Base-by-base conservation (phyloP, 2,329 filamentous ascomycete species). In the Tympanopsis confertula region DNA sequence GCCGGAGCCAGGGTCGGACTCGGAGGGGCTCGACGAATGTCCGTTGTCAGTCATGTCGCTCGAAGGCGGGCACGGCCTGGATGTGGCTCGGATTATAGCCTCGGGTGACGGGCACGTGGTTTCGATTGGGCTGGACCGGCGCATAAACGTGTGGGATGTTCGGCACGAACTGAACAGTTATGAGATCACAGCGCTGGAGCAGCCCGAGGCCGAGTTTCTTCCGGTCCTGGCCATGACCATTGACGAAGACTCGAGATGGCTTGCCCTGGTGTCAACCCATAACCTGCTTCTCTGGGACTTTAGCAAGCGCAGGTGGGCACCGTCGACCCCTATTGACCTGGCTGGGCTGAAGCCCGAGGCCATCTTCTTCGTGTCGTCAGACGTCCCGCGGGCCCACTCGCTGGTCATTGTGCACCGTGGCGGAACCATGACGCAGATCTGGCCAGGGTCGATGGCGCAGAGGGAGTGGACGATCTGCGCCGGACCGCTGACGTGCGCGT, bases 121-220 rank as follows among this genome's bases (percentile, higher is more conserved):
- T 4, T 83, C 82, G 2, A 69, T 83, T 26, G 80, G 78, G 0
- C 62, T 89, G 1, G 85, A 89, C 49, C 69, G 82, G 35, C 63
- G 68, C 10, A 76, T 86, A 13, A 69, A 74, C 13, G 62, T 85
- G 1, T 85, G 80, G 78, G 65, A 79, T 48, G 53, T 77, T 14
- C 68, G 65, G n/a, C 57, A 58, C 4, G 59, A 59, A 2, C 56
- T 57, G 3, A 49, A 48, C 12, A 62, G 56, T 44, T 69, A 68
- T 36, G 57, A 59, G 19, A 55, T 66, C 15, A 58, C 65, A 39
- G 45, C 62, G 41, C 50, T 58, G 20, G 47, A 59, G 38, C 50
- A 53, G 24, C 49, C 50, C 1, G 41, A 47, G 2, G 55, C 57
- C 12, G 58, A 62, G n/a, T 62, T 66, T 0, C 78, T 78, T 41